These are phyloP conservation scores for Leucosporidium creatinivorum DNA, from an alignment of 768 basidiomycete species.

Conservation along the genomic window DNA sequence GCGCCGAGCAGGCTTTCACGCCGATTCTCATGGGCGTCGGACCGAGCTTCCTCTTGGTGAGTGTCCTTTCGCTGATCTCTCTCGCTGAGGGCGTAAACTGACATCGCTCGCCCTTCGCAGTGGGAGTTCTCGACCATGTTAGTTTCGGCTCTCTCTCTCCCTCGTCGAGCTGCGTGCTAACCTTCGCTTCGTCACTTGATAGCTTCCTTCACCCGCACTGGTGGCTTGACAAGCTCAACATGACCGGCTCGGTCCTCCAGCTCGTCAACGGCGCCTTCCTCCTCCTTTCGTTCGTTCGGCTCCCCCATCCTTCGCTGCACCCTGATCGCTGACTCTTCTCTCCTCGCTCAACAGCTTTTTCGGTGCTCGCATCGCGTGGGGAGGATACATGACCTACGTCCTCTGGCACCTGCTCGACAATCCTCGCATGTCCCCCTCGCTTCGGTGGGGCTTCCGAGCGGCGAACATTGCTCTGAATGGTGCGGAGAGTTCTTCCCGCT, in stretches of 20 bases:
- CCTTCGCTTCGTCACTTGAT: background rate
- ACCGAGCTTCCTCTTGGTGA: slow-evolving; percentile 24
- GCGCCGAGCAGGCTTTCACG: slow-evolving; percentile 1
- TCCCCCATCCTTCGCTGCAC: background rate
- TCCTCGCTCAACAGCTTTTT: slow-evolving; percentile 5
- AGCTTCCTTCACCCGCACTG: slow-evolving; percentile 34
- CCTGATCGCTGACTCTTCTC: background rate
- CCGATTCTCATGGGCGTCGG: slow-evolving; percentile 28
- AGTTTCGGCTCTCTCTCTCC: background rate
- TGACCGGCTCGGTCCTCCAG: slow-evolving; percentile 21
- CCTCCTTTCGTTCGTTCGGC: slow-evolving; percentile 8
- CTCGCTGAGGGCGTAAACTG: too few relatives aligned
- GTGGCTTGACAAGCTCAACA: slow-evolving; percentile 28
- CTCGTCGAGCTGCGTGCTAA: background rate
- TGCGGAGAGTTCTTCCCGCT: background rate
- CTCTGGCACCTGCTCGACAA: slow-evolving; percentile 19
- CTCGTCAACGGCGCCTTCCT: slow-evolving; percentile 32
- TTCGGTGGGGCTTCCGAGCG: slow-evolving; percentile 4
- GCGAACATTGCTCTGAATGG: slow-evolving; percentile 3
- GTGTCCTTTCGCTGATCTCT: background rate
- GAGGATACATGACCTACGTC: slow-evolving; percentile 22
- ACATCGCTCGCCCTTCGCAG: background rate
- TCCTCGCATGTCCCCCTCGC: background rate
- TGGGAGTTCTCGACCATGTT: slow-evolving; percentile 33
- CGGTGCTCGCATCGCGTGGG: slow-evolving; percentile 23